A percentile compares a stretch with the other conserved stretches of the same genome.
Evolutionary conservation across 208 protist genomes (phyloP).

Genomic region (Vickermania ingenoplastis): DNA sequence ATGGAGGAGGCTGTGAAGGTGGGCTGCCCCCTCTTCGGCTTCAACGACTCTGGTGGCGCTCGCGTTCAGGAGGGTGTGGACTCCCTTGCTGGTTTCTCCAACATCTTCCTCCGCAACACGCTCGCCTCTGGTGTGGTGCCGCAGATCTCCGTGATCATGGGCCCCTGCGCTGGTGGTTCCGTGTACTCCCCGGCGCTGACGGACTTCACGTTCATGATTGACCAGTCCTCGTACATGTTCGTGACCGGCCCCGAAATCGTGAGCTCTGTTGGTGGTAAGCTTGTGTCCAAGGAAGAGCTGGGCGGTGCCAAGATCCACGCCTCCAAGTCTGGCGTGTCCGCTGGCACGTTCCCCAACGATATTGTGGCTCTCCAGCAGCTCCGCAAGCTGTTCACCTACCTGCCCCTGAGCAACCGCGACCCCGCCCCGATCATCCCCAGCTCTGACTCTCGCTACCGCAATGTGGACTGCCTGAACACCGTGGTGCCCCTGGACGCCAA

Average conservation of each 20-base stretch:
- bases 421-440: slow-evolving; percentile 36
- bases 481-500: slow-evolving; percentile 82
- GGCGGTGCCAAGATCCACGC: slow-evolving; percentile 88
- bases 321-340: slow-evolving; percentile 81
- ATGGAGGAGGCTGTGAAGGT: slow-evolving; percentile 94
- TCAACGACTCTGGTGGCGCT: slow-evolving; percentile 96
- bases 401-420: slow-evolving; percentile 85
- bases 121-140: slow-evolving; percentile 91
- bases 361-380: slow-evolving; percentile 76
- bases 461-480: slow-evolving; percentile 34
- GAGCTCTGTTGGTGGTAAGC: slow-evolving; percentile 91
- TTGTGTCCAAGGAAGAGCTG: slow-evolving; percentile 88
- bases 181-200: slow-evolving; percentile 94
- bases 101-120: slow-evolving; percentile 93
- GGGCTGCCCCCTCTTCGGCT: slow-evolving; percentile 93
- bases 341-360: slow-evolving; percentile 89
- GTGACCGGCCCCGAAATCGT: slow-evolving; percentile 96
- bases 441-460: slow-evolving; percentile 42
- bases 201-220: slow-evolving; percentile 97
- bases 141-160: slow-evolving; percentile 96
- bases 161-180: slow-evolving; percentile 89
- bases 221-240: slow-evolving; percentile 95
- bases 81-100: slow-evolving; percentile 93
- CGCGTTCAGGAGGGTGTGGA: slow-evolving; percentile 94
- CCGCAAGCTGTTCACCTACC: slow-evolving; percentile 79